A percentile compares a stretch with the other conserved stretches of the same genome.
Evolutionary conservation across 768 basidiomycete genomes (phyloP).

Genomic region (Gymnopilus junonius): DNA sequence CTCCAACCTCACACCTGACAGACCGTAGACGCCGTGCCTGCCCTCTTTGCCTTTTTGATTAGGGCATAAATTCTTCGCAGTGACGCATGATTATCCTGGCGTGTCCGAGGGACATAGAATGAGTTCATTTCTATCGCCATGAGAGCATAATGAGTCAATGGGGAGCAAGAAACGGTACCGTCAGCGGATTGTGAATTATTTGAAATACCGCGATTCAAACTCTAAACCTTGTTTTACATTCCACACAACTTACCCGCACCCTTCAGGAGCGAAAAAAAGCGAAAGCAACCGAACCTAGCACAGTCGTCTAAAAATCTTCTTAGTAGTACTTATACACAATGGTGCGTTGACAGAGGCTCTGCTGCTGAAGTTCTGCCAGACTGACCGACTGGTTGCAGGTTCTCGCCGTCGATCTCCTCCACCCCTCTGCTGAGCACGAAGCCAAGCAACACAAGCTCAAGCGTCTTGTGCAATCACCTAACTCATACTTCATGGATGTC

Average conservation of each 20-base stretch:
- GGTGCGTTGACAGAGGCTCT: constrained; percentile 27
- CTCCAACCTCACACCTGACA: no score
- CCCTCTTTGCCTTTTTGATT: neutral
- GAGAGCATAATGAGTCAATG: neutral
- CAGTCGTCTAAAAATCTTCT: constrained; percentile 12
- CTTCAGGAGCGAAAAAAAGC: neutral
- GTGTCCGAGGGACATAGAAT: neutral
- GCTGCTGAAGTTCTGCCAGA: neutral
- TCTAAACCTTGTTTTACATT: constrained; percentile 46
- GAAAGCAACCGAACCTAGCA: constrained; percentile 13
- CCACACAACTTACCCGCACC: constrained; percentile 41
- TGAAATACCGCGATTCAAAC: constrained; percentile 31
- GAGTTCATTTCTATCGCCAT: neutral
- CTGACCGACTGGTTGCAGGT: constrained; percentile 51
- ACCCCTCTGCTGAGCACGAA: constrained; percentile 89
- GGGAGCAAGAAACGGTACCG: neutral
- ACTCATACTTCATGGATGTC: constrained; percentile 99
- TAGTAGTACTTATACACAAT: constrained; percentile 26
- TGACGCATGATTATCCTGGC: no score
- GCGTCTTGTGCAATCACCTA: constrained; percentile 96
- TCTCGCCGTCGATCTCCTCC: constrained; percentile 97
- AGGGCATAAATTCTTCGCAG: neutral
- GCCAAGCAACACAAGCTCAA: constrained; percentile 97
- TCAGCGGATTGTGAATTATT: constrained; percentile 26
- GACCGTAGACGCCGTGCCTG: no score